Evolutionary conservation across 805 yeast genomes (phyloP).

Genomic region (Myxozyma monticola): DNA sequence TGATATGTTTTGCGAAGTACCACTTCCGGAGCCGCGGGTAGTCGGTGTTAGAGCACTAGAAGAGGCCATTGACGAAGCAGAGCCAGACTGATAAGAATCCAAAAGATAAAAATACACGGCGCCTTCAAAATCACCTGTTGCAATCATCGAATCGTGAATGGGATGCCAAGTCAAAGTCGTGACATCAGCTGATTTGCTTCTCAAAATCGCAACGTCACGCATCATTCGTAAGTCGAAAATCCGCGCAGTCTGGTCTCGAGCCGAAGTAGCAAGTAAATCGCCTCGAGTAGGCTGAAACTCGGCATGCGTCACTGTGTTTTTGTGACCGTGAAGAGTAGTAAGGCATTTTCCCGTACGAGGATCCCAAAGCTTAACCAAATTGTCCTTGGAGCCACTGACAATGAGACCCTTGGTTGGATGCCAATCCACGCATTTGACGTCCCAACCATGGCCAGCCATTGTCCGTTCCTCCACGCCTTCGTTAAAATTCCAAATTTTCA

Average conservation of each 20-base stretch:
- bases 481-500: constrained; percentile 93
- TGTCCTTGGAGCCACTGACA: constrained; percentile 94
- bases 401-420: constrained; percentile 84
- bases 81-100: constrained; percentile 43
- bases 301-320: constrained; percentile 87
- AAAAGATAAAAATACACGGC: constrained; percentile 73
- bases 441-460: constrained; percentile 96
- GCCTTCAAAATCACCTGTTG: constrained; percentile 90
- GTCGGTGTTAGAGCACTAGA: not conserved
- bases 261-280: constrained; percentile 75
- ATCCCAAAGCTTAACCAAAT: constrained; percentile 91
- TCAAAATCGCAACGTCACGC: constrained; percentile 70
- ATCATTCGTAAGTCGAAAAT: constrained; percentile 84
- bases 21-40: not conserved
- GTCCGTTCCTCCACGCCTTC: constrained; percentile 79
- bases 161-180: constrained; percentile 94
- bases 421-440: constrained; percentile 97
- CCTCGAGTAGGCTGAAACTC: constrained; percentile 83
- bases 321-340: constrained; percentile 83
- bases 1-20: not conserved
- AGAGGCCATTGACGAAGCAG: constrained; percentile 33
- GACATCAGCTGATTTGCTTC: constrained; percentile 81
- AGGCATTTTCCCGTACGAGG: constrained; percentile 77
- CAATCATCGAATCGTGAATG: constrained; percentile 69
- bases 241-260: constrained; percentile 84